Percentiles rank a stretch among this genome's conserved stretches.
Evolutionary conservation across 148 eudicot species (phyloP).

Genomic region (Persicaria maculosa): DNA sequence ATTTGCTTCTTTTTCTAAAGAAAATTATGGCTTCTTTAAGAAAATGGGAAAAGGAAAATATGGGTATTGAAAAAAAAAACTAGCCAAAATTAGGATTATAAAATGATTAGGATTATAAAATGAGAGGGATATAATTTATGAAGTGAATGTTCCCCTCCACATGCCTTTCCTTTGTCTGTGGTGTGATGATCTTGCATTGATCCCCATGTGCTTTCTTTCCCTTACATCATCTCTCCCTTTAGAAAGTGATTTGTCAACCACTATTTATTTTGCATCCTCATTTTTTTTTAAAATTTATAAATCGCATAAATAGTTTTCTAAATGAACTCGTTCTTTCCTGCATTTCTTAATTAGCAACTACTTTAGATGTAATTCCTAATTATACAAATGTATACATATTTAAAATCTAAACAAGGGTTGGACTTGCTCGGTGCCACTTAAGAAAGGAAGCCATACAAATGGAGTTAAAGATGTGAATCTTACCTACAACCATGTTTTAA

Average conservation of each 20-base stretch:
- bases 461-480: no score
- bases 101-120: neutral
- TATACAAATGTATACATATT: no score
- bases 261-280: neutral
- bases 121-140: neutral
- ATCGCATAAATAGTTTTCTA: no score
- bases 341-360: no score
- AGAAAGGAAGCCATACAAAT: no score
- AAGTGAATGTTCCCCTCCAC: conserved; percentile 9
- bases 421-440: no score
- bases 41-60: neutral
- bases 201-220: conserved; percentile 7
- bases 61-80: neutral
- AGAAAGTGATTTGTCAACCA: conserved; percentile 2
- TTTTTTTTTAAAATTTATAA: neutral
- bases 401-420: no score
- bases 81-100: neutral
- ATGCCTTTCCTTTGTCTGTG: neutral
- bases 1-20: neutral
- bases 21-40: neutral
- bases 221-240: neutral
- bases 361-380: no score
- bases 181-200: conserved; percentile 7
- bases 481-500: no score
- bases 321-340: no score